phyloP scores from a whole-genome alignment of 2,329 filamentous ascomycete species.

The Sarocladium brachiariae region DNA sequence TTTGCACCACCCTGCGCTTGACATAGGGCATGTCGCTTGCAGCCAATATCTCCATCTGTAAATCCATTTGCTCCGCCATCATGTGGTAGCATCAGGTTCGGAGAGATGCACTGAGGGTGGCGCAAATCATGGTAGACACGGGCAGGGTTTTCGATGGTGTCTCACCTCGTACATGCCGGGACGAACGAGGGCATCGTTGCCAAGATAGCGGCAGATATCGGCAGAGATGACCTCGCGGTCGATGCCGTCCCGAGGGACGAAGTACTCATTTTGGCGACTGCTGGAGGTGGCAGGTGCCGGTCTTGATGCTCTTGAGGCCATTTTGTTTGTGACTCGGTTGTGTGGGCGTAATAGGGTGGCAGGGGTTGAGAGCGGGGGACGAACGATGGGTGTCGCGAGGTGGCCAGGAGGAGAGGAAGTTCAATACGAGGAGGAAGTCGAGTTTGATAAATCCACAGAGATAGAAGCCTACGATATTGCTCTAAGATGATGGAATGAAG shows the following conservation, averaged over 20 bases:
- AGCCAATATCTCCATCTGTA: no score
- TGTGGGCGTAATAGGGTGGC: constrained; percentile 6
- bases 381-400: neutral
- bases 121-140: no score
- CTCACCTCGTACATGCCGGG: constrained; percentile 66
- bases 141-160: neutral
- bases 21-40: neutral
- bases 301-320: constrained; percentile 24
- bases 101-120: no score
- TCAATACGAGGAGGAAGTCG: constrained; percentile 10
- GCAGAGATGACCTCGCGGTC: constrained; percentile 78
- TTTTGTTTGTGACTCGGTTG: constrained; percentile 23
- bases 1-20: neutral
- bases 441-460: constrained; percentile 12
- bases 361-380: neutral
- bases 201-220: constrained; percentile 77
- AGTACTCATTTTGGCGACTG: constrained; percentile 67
- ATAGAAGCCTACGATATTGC: neutral
- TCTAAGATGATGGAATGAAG: constrained; percentile 11
- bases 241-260: constrained; percentile 73
- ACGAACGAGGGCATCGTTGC: constrained; percentile 73
- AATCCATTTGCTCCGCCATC: no score
- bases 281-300: constrained; percentile 20
- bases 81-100: neutral
- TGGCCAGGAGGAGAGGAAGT: constrained; percentile 11